Evolutionary conservation across 2,329 filamentous ascomycete genomes (phyloP), one percentile per base, ranked within the genome.

Genomic region (Pseudogymnoascus sp.): DNA sequence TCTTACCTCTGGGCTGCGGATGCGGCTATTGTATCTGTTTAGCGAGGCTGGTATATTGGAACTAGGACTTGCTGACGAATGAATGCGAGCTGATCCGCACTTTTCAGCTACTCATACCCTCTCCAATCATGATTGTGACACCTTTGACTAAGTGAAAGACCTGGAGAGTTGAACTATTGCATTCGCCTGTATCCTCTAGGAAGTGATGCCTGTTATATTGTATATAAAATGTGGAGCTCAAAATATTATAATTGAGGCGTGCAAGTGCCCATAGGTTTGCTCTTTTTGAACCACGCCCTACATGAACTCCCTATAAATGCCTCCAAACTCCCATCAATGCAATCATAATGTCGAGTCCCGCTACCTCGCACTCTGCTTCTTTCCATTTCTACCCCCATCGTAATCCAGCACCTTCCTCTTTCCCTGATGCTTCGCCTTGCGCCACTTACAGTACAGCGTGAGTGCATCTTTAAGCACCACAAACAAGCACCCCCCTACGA

Each of bases 401-500:
- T 67, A 72, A 66, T 73, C 69, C 18, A 71, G 18, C 37, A 87
- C 78, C 63, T 75, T 77, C 60, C 84, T 78, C 47, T 80, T 78
- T 6, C 77, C 76, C 68, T 81, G 79, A 35, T 83, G 79, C 67
- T 81, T 78, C 11, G 83, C 84, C 63, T 79, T 79, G 64, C 83
- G 78, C 71, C 85, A 86, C 74, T 87, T 88, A 65, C 81, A 79
- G 69, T 86, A 88, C 22, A 89, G 73, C 62, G 77, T 76, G 58
- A 87, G 75, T 2, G 77, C 78, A 67, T 89, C 86, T 73, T 93
- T 94, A 59, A 96, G 74, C 8, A 96, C 86, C 14, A 97, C 86
- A 69, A 93, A 96, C 18, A 96, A 75, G 71, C 90, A 94, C 0
- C 94, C 94, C 1, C 94, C 94, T 1, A 94, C 81, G 2, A 99